phyloP scores from a whole-genome alignment of 2,329 filamentous ascomycete genomes.

The Sporothrix brunneoviolacea region DNA sequence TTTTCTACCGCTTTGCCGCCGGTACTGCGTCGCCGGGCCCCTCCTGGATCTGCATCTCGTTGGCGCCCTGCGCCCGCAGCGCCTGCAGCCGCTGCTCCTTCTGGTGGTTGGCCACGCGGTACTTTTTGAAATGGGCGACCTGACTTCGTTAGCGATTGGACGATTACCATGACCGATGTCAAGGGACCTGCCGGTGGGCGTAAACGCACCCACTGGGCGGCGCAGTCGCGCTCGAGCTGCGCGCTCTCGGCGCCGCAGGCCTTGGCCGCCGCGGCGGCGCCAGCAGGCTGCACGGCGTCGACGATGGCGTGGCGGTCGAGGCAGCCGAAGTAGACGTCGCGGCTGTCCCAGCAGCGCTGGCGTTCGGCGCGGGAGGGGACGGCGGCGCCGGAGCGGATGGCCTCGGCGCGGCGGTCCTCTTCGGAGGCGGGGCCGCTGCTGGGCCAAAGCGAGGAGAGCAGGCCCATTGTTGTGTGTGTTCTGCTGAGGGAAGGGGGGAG shows the following conservation, averaged over 20 bases:
- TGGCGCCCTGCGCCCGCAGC: conserved; percentile 66
- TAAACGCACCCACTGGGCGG: conserved; percentile 74
- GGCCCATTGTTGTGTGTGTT: conserved; percentile 34
- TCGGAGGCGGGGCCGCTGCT: conserved; percentile 30
- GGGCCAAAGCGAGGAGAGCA: conserved; percentile 34
- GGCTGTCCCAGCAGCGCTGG: conserved; percentile 78
- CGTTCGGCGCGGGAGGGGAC: conserved; percentile 83
- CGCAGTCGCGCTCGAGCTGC: conserved; percentile 79
- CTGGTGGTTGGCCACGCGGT: conserved; percentile 85
- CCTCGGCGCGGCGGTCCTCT: conserved; percentile 43
- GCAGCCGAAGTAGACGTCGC: conserved; percentile 83
- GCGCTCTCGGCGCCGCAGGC: conserved; percentile 35
- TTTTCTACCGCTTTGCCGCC: background rate
- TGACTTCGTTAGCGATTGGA: conserved; percentile 29
- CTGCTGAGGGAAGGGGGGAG: background rate
- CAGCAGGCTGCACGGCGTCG: conserved; percentile 50
- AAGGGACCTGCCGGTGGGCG: background rate
- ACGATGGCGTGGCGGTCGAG: conserved; percentile 76
- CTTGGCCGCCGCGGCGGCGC: conserved; percentile 30
- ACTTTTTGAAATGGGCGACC: conserved; percentile 98
- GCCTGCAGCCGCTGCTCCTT: conserved; percentile 72
- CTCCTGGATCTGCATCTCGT: conserved; percentile 39
- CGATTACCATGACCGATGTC: background rate
- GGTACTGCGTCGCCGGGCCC: conserved; percentile 19
- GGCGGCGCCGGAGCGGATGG: conserved; percentile 51